phyloP scores from a whole-genome alignment of 2,329 filamentous ascomycete genomes.

The Xylaria sp. region DNA sequence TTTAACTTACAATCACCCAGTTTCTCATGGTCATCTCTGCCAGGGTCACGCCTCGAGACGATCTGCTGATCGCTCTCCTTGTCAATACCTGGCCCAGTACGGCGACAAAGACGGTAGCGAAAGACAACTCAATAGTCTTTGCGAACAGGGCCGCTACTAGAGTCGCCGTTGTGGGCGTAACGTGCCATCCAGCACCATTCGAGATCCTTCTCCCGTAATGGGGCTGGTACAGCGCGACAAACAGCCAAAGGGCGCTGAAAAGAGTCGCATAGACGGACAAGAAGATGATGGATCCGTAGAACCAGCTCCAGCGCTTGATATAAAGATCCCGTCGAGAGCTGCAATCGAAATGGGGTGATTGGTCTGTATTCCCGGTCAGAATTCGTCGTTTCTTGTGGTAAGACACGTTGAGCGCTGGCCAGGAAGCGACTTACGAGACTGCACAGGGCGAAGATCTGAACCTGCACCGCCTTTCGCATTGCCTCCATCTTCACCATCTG shows the following conservation, averaged over 20 bases:
- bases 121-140: slow-evolving; percentile 72
- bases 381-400: neutral
- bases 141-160: slow-evolving; percentile 64
- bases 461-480: slow-evolving; percentile 17
- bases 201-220: slow-evolving; percentile 56
- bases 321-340: slow-evolving; percentile 29
- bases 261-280: slow-evolving; percentile 59
- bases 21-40: slow-evolving; percentile 73
- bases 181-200: slow-evolving; percentile 40
- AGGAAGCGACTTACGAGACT: slow-evolving; percentile 19
- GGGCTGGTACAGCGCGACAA: slow-evolving; percentile 56
- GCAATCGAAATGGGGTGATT: slow-evolving; percentile 27
- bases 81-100: slow-evolving; percentile 71
- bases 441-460: slow-evolving; percentile 5
- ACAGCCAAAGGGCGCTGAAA: slow-evolving; percentile 61
- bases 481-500: slow-evolving; percentile 16
- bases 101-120: slow-evolving; percentile 70
- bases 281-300: slow-evolving; percentile 42
- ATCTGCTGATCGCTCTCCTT: slow-evolving; percentile 58
- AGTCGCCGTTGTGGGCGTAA: slow-evolving; percentile 60
- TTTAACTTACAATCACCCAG: slow-evolving; percentile 54
- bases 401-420: neutral
- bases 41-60: slow-evolving; percentile 61
- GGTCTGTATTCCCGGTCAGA: slow-evolving; percentile 18
- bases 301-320: slow-evolving; percentile 38